phyloP scores from a whole-genome alignment of 192 early-diverging fungal genomes.

The Obelidium mucronatum region DNA sequence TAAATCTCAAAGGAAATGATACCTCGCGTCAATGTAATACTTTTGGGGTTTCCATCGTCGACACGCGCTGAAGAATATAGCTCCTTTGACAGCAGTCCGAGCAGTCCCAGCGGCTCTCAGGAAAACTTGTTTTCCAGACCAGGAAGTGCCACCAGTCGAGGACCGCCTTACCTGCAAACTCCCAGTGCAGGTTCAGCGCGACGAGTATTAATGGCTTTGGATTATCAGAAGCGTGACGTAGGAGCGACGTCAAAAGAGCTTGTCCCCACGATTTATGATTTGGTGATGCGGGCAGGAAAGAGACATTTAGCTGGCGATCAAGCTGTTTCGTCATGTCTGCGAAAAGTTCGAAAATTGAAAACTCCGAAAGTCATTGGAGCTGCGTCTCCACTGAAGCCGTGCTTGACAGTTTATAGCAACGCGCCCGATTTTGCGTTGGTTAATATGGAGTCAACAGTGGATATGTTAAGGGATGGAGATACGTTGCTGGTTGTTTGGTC shows the following conservation, averaged over 20 bases:
- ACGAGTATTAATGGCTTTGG: conserved; percentile 7
- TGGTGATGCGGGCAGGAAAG: conserved; percentile 10
- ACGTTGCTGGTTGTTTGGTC: conserved; percentile 31
- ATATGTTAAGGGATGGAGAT: conserved; percentile 28
- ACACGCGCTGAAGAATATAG: background rate
- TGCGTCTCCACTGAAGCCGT: background rate
- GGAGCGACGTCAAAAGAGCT: background rate
- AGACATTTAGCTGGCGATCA: conserved; percentile 1
- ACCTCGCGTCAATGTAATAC: conserved; percentile 12
- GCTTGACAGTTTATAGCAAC: conserved; percentile 23
- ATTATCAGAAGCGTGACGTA: background rate
- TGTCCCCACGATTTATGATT: conserved; percentile 7
- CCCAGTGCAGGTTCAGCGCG: conserved; percentile 10
- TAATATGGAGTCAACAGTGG: background rate
- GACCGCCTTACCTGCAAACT: background rate
- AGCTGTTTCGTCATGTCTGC: conserved; percentile 3
- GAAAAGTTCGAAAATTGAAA: background rate
- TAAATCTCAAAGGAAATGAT: conserved; percentile 6
- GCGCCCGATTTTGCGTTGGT: conserved; percentile 27
- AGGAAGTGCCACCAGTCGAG: background rate
- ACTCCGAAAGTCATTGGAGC: background rate
- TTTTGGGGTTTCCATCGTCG: conserved; percentile 8
- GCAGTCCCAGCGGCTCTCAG: background rate
- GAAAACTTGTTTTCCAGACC: background rate
- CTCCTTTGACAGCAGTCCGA: background rate